Evolutionary conservation across 148 eudicot genomes (phyloP).

Genomic region (Fagopyrum tataricum): DNA sequence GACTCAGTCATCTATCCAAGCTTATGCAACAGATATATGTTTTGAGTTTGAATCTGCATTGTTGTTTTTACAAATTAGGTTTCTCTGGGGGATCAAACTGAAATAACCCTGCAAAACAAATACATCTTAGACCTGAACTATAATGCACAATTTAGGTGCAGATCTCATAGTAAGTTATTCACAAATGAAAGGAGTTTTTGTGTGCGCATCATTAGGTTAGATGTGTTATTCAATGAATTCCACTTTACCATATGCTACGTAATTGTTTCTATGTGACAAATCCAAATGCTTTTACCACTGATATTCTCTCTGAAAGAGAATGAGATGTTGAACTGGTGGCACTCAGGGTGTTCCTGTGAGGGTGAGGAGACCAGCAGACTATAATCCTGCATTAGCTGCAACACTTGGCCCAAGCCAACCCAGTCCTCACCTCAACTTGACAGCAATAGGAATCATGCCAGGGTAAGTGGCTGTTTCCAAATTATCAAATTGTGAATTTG

Average conservation of each 20-base stretch:
- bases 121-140: neutral
- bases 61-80: neutral
- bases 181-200: neutral
- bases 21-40: neutral
- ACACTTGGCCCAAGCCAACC: constrained; percentile 91
- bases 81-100: neutral
- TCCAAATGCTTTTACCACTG: neutral
- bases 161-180: neutral
- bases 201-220: neutral
- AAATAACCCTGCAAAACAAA: neutral
- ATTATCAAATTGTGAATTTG: neutral
- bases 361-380: constrained; percentile 87
- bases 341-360: constrained; percentile 75
- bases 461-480: constrained; percentile 38
- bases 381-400: constrained; percentile 82
- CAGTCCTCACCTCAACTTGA: constrained; percentile 66
- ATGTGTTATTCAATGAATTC: neutral
- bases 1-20: neutral
- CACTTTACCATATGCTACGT: neutral
- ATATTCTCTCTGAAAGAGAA: neutral
- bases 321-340: neutral
- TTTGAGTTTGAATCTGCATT: neutral
- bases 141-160: neutral
- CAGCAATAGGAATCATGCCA: constrained; percentile 81
- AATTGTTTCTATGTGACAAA: neutral